Percentiles rank a stretch among this genome's conserved stretches.
Conservation (phyloP, 768 basidiomycete genomes). For the Leccinum uliginosum region DNA sequence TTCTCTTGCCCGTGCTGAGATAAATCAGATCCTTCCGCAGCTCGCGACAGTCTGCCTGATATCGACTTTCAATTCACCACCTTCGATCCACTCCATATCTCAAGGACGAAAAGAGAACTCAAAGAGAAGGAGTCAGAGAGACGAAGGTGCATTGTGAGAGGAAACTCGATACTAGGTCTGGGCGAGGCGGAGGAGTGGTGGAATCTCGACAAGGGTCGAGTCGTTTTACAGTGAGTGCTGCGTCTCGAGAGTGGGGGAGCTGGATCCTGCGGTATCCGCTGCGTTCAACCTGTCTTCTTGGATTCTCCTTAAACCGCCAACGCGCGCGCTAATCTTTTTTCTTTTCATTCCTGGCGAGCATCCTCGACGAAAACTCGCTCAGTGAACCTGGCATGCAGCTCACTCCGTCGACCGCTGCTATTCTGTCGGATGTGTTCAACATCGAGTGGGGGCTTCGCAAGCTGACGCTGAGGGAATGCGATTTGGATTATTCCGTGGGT, state of each 20-base stretch:
- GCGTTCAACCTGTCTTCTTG: constrained; percentile 59
- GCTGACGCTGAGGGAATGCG: constrained; percentile 46
- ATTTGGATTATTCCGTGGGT: no score
- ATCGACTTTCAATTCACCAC: constrained; percentile 74
- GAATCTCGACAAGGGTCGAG: constrained; percentile 33
- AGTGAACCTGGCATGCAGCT: no score
- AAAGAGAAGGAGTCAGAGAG: constrained; percentile 73
- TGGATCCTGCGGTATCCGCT: constrained; percentile 56
- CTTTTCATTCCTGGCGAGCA: no score
- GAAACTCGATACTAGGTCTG: constrained; percentile 35
- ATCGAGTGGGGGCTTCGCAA: constrained; percentile 33
- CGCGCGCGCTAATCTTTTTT: constrained; percentile 19
- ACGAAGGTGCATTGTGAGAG: constrained; percentile 61
- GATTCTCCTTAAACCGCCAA: not conserved
- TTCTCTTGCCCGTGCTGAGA: no score
- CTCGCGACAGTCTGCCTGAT: constrained; percentile 90
- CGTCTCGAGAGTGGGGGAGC: constrained; percentile 62
- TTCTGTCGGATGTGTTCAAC: constrained; percentile 85
- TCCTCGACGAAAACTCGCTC: no score
- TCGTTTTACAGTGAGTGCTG: constrained; percentile 87
- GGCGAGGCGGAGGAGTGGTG: constrained; percentile 63
- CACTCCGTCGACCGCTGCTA: constrained; percentile 42
- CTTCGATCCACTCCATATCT: constrained; percentile 57
- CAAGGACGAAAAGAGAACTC: constrained; percentile 75
- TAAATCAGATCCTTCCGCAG: constrained; percentile 59